These are phyloP conservation scores for Russula griseocarnosa DNA, from an alignment of 768 basidiomycete species.

Conservation along the genomic window DNA sequence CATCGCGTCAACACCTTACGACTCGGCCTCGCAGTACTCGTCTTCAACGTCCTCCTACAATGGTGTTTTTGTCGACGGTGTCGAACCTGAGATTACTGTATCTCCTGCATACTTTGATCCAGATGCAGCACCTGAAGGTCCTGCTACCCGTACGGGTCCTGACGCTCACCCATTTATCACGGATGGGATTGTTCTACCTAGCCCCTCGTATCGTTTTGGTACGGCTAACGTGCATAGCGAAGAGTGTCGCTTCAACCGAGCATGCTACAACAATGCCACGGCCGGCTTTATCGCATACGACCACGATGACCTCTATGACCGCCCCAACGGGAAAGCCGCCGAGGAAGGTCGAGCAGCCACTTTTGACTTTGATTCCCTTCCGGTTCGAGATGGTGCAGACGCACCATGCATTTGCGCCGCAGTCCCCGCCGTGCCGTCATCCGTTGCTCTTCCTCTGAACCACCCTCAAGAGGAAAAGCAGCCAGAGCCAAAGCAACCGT, in stretches of 20 bases:
- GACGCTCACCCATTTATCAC: conserved; percentile 32
- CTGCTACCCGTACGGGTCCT: conserved; percentile 41
- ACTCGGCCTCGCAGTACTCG: conserved; percentile 18
- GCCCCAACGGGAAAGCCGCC: conserved; percentile 11
- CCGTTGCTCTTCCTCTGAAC: conserved; percentile 27
- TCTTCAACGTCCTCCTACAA: conserved; percentile 21
- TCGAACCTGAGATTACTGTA: conserved; percentile 30
- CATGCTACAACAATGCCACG: conserved; percentile 29
- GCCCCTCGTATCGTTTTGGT: conserved; percentile 20
- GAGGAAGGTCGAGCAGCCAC: conserved; percentile 27
- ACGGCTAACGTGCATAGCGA: conserved; percentile 22
- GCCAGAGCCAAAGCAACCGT: not conserved
- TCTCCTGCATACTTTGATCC: conserved; percentile 46
- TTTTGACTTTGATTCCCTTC: conserved; percentile 40
- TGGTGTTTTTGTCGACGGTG: conserved; percentile 10
- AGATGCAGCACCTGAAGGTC: conserved; percentile 44
- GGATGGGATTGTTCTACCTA: conserved; percentile 21
- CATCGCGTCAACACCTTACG: conserved; percentile 23
- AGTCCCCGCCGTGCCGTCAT: conserved; percentile 26
- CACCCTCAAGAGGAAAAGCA: conserved; percentile 11
- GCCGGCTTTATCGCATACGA: conserved; percentile 37
- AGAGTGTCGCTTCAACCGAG: conserved; percentile 28
- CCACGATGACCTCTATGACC: conserved; percentile 30
- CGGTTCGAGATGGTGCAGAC: conserved; percentile 29
- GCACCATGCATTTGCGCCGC: conserved; percentile 22